Base-by-base conservation (phyloP, 108 stramenopile genomes). In the Pseudonitzschia pungens region DNA sequence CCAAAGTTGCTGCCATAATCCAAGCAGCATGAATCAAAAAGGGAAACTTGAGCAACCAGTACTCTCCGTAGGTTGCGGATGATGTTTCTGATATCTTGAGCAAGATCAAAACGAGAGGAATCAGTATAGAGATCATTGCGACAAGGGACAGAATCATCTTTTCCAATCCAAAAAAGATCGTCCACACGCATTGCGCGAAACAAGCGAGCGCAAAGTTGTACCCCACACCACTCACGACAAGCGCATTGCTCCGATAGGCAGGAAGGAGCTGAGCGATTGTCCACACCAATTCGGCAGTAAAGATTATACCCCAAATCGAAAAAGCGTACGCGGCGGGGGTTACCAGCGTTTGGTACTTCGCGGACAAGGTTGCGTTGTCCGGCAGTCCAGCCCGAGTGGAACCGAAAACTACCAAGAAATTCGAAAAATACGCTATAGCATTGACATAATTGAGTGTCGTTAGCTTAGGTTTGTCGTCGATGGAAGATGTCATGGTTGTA, bases 301-400 rank as follows among this genome's bases (percentile, higher is more conserved):
- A 94, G 59, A 94, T 94, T 24, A 92, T 57, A 15, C 83, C 86
- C 93, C 93, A 95, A 72, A 95, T 95, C 21, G 82, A 70, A 73
- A 95, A 95, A 31, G 93, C 88, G 44, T 55, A 70, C 0, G 80
- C 84, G 26, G 74, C 77, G 2, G 93, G 93, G 6, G 93, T 95
- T 29, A 95, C 83, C 53, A 95, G 53, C 0, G 93, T 92, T 79
- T 95, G 93, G 67, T 95, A 95, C 59, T 91, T 92, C 42, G 69
- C 72, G 5, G 82, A 82, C 1, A 92, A 57, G 44, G 81, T 81
- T 22, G 69, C 85, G 51, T 92, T 95, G 63, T 73, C 74, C 7
- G 80, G 82, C 18, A 85, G 70, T 24, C 74, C 69, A 27, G 81
- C 79, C 4, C 77, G 69, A 0, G 65, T 71, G 8, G 86, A 52